Evolutionary conservation across 2,329 filamentous ascomycete species (phyloP), one percentile per base, ranked within the genome.

Genomic region (Trichothecium roseum): DNA sequence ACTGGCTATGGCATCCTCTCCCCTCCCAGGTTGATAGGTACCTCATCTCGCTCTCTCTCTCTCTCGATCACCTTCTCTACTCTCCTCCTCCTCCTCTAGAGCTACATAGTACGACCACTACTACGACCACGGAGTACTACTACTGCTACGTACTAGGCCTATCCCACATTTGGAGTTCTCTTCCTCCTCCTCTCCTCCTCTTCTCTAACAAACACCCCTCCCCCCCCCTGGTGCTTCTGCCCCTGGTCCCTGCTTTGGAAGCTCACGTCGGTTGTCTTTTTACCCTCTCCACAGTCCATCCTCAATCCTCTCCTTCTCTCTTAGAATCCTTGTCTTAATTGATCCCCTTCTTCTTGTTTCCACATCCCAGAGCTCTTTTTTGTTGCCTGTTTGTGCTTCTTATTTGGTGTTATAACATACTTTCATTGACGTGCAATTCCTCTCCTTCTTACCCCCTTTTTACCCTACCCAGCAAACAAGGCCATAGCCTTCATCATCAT

Each of bases 101-200:
- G n/a, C n/a, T n/a, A n/a, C n/a, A n/a, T n/a, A n/a, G n/a, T n/a
- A n/a, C n/a, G n/a, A n/a, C n/a, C n/a, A n/a, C n/a, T n/a, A n/a
- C n/a, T n/a, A n/a, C 24, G 20, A 29, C 26, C 30, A n/a, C 28
- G n/a, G 30, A 18, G 20, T 18, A 12, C 18, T 32, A 17, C 18
- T 27, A 31, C 22, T 17, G 15, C 24, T 30, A 26, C 35, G 17
- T 32, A 34, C 31, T 9, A 13, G 14, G 20, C 31, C 10, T 33
- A n/a, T 18, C 29, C 18, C 18, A 14, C 18, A 16, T 10, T 38
- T 24, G 20, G 13, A 27, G n/a, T 30, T 14, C 34, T 28, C 30
- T n/a, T 37, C 14, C 28, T 6, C 17, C 28, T 26, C 32, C 9
- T 35, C 32, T 34, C 29, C 28, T 40, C 36, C 18, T 16, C 17